phyloP scores from a whole-genome alignment of 2,329 filamentous ascomycete genomes.

The Pseudogymnoascus sp. region DNA sequence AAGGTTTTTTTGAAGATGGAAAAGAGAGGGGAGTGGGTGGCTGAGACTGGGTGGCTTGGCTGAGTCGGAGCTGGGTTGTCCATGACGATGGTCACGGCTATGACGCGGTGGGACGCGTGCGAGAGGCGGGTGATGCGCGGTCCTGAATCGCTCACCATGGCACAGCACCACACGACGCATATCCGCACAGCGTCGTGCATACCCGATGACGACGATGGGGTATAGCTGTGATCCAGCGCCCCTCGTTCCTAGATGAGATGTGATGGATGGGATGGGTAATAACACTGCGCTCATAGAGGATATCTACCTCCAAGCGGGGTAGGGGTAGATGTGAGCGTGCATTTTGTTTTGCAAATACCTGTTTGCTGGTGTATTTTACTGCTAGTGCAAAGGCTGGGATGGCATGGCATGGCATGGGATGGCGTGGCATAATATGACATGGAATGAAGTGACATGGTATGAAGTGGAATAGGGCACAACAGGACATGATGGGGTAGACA shows the following conservation, averaged over 20 bases:
- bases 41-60: neutral
- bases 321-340: too few relatives aligned
- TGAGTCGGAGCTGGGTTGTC: neutral
- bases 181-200: neutral
- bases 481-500: too few relatives aligned
- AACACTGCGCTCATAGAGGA: neutral
- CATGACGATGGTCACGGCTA: neutral
- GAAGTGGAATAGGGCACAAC: too few relatives aligned
- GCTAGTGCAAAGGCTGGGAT: neutral
- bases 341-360: too few relatives aligned
- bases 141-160: too few relatives aligned
- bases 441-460: too few relatives aligned
- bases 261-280: too few relatives aligned
- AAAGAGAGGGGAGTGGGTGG: neutral
- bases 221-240: neutral
- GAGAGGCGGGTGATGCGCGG: neutral
- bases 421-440: too few relatives aligned
- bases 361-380: too few relatives aligned
- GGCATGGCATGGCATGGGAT: too few relatives aligned
- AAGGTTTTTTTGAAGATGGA: neutral
- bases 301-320: neutral
- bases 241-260: neutral
- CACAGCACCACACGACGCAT: neutral
- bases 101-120: neutral
- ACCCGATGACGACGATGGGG: neutral